Percentiles rank a stretch among this genome's conserved stretches.
Conservation (phyloP, 768 basidiomycete genomes). For the Lactarius trivialis region DNA sequence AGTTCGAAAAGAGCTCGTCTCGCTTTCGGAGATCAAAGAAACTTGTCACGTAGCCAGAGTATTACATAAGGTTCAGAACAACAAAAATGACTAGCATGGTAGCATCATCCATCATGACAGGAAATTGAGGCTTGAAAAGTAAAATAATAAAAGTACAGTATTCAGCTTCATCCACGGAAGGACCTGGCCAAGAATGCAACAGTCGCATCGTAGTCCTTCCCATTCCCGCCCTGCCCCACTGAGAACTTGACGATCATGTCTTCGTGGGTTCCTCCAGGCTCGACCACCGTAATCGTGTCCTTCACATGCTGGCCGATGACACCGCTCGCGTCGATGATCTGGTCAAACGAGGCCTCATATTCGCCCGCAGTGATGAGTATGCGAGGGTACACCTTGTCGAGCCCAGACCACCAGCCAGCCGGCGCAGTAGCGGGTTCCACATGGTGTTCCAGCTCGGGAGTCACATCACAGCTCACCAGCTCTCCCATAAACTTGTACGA, state of each 20-base stretch:
- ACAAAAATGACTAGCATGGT: too few relatives aligned
- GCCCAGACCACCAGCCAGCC: background rate
- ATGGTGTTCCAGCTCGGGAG: background rate
- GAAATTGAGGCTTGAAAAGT: background rate
- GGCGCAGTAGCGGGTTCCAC: background rate
- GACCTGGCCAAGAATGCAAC: background rate
- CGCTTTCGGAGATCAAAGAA: too few relatives aligned
- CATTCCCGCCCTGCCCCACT: background rate
- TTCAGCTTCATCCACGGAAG: background rate
- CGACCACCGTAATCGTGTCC: background rate
- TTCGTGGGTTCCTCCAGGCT: background rate
- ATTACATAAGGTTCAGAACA: background rate
- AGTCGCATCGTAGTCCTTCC: background rate
- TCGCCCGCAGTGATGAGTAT: background rate
- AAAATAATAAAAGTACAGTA: background rate
- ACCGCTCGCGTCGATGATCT: background rate
- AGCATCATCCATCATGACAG: background rate
- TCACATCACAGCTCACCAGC: background rate
- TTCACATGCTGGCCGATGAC: background rate
- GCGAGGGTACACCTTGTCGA: background rate
- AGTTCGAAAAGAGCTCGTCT: too few relatives aligned
- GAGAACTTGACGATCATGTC: conserved; percentile 6
- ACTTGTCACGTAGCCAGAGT: too few relatives aligned
- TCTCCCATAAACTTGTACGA: background rate
- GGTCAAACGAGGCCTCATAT: background rate